Percentiles rank a stretch among this genome's conserved stretches.
Conservation (phyloP, 768 basidiomycete genomes). For the Austroboletus festivus region DNA sequence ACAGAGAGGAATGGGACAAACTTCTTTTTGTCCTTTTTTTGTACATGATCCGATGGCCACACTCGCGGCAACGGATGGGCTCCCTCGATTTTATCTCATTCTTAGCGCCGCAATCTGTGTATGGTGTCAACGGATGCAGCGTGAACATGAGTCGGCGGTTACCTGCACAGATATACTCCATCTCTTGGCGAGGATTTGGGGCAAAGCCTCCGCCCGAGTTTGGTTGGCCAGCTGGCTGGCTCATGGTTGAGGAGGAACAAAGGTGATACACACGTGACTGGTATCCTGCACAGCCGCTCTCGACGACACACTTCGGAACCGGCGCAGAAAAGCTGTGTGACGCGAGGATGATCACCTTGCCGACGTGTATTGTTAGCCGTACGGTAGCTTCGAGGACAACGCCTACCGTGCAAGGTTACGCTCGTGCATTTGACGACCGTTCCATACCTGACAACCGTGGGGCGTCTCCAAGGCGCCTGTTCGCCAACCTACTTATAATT, state of each 20-base stretch:
- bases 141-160: slow-evolving; percentile 20
- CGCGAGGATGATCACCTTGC: slow-evolving; percentile 51
- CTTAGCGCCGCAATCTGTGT: slow-evolving; percentile 83
- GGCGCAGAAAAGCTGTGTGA: slow-evolving; percentile 19
- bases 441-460: slow-evolving; percentile 37
- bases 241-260: too few relatives aligned
- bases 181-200: slow-evolving; percentile 50
- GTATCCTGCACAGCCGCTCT: slow-evolving; percentile 10
- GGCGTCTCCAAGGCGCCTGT: slow-evolving; percentile 32
- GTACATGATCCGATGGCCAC: slow-evolving; percentile 98
- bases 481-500: slow-evolving; percentile 29
- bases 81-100: slow-evolving; percentile 90
- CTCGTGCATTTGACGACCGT: slow-evolving; percentile 32
- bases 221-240: slow-evolving; percentile 34
- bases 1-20: slow-evolving; percentile 40
- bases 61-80: slow-evolving; percentile 93
- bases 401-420: slow-evolving; percentile 21
- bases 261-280: background rate
- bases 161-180: slow-evolving; percentile 91
- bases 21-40: slow-evolving; percentile 94
- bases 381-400: slow-evolving; percentile 23
- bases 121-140: slow-evolving; percentile 7
- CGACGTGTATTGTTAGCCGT: slow-evolving; percentile 48
- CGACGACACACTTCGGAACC: slow-evolving; percentile 12
- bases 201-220: slow-evolving; percentile 33